Evolutionary conservation across 2,329 filamentous ascomycete species (phyloP).

Genomic region (Fusarium sacchari): DNA sequence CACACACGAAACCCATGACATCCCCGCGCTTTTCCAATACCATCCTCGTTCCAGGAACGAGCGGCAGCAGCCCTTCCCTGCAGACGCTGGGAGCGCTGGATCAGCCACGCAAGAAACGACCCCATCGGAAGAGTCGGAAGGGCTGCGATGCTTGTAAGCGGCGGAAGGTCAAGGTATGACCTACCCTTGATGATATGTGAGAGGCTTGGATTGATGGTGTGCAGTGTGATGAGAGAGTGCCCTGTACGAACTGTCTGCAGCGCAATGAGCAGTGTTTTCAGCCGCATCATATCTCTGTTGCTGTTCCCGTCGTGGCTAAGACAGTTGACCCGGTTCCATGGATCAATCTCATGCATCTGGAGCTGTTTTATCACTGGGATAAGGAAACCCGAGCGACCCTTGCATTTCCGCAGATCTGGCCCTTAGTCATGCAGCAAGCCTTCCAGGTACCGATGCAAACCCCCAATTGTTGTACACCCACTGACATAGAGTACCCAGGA

Average conservation of each 20-base stretch:
- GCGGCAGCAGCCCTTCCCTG: accelerated
- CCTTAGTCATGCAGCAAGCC: background rate
- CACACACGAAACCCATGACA: background rate
- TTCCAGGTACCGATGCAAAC: background rate
- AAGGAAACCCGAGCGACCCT: background rate
- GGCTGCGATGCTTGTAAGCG: background rate
- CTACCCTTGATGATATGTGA: background rate
- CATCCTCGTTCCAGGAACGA: background rate
- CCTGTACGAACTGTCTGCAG: background rate
- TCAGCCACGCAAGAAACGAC: background rate
- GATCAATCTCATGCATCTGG: background rate
- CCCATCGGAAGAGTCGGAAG: background rate
- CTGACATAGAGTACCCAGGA: background rate
- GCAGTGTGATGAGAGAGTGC: background rate
- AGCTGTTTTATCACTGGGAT: background rate
- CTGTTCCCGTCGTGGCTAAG: background rate
- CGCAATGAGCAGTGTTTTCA: background rate
- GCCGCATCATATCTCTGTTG: background rate
- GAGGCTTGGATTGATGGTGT: background rate
- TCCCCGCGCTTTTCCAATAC: background rate
- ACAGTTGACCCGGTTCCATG: background rate
- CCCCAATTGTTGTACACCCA: accelerated
- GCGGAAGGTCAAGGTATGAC: background rate
- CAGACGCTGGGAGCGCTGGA: background rate
- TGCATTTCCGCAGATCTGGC: background rate